phyloP scores from a whole-genome alignment of 2,329 filamentous ascomycete genomes.

The Rutstroemia sydowiana region DNA sequence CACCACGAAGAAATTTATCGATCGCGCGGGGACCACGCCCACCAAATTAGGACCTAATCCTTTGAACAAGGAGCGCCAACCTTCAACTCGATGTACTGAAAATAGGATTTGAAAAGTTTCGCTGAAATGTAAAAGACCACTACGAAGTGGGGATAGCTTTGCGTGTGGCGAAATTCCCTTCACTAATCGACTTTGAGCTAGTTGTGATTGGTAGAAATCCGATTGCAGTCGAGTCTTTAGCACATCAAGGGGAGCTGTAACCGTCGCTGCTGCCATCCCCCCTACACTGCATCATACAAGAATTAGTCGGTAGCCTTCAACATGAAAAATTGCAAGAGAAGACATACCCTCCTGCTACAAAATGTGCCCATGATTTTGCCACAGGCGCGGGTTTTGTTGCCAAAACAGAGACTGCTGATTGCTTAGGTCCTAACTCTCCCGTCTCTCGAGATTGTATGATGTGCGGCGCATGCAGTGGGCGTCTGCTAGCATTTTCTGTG shows the following conservation, averaged over 20 bases:
- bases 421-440: conserved; percentile 44
- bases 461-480: conserved; percentile 12
- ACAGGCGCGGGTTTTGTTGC: conserved; percentile 37
- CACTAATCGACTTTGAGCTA: conserved; percentile 60
- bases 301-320: conserved; percentile 3
- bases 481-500: conserved; percentile 15
- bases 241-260: conserved; percentile 92
- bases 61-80: conserved; percentile 84
- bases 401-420: conserved; percentile 33
- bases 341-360: conserved; percentile 80
- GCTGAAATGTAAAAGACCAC: conserved; percentile 64
- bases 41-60: conserved; percentile 85
- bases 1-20: conserved; percentile 92
- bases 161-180: conserved; percentile 39
- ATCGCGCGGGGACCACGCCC: conserved; percentile 80
- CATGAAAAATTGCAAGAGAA: neutral
- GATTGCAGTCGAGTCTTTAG: conserved; percentile 90
- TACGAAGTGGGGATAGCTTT: conserved; percentile 56
- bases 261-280: conserved; percentile 82
- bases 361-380: conserved; percentile 83
- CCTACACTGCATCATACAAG: conserved; percentile 52
- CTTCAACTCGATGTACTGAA: conserved; percentile 73
- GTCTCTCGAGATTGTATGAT: conserved; percentile 47
- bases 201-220: conserved; percentile 85
- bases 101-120: conserved; percentile 83